Evolutionary conservation across 495 filamentous ascomycete species (phyloP).

Genomic region (Antarctomyces pellizariae): DNA sequence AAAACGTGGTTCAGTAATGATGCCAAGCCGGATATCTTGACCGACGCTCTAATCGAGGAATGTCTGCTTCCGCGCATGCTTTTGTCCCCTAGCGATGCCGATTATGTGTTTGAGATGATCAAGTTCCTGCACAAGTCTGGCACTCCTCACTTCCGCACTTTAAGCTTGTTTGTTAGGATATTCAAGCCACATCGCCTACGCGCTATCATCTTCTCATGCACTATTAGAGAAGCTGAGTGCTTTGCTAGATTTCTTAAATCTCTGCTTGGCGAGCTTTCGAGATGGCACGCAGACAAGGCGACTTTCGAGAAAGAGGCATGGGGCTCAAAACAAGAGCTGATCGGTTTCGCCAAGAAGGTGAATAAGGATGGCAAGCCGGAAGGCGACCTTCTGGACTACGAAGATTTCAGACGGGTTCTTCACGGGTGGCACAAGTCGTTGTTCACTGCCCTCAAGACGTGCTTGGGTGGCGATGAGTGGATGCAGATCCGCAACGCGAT

Average conservation of each 20-base stretch:
- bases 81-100: conserved; percentile 63
- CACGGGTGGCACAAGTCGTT: conserved; percentile 79
- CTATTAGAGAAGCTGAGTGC: conserved; percentile 72
- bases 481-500: conserved; percentile 97
- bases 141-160: conserved; percentile 67
- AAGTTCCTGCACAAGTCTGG: conserved; percentile 63
- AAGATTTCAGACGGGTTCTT: conserved; percentile 63
- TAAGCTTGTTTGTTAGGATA: conserved; percentile 60
- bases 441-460: conserved; percentile 48
- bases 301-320: conserved; percentile 62
- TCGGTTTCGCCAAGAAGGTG: conserved; percentile 34
- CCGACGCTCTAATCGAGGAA: conserved; percentile 59
- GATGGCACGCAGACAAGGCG: conserved; percentile 60
- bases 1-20: conserved; percentile 48
- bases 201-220: conserved; percentile 66
- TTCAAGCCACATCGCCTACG: conserved; percentile 61
- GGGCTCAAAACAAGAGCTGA: conserved; percentile 15
- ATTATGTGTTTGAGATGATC: conserved; percentile 67
- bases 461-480: conserved; percentile 64
- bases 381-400: conserved; percentile 51
- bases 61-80: conserved; percentile 76
- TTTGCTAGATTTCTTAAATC: conserved; percentile 72
- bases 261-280: conserved; percentile 48
- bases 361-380: conserved; percentile 40
- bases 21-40: conserved; percentile 38